These are phyloP conservation scores for Cercospora berteroae DNA, from an alignment of 2,329 filamentous ascomycete species.

Conservation along the genomic window DNA sequence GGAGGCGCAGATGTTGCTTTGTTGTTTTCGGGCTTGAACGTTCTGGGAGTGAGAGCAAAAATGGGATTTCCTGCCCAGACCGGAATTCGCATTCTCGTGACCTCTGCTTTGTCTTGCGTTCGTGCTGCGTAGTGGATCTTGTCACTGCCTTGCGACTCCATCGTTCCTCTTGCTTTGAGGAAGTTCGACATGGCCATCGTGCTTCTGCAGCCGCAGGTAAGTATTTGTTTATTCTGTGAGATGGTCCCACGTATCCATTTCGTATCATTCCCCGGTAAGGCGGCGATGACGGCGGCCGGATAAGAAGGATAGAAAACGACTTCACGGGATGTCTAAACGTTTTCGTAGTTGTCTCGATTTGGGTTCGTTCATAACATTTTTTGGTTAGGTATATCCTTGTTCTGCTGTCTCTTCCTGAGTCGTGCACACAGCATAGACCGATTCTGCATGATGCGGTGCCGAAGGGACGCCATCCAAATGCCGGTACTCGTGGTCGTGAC, in stretches of 20 bases:
- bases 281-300: neutral
- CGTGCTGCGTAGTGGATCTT: neutral
- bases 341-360: neutral
- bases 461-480: neutral
- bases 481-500: neutral
- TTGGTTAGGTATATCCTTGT: neutral
- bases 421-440: neutral
- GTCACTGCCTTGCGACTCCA: neutral
- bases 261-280: neutral
- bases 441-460: neutral
- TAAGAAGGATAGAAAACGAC: neutral
- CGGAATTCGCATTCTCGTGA: neutral
- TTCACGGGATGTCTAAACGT: neutral
- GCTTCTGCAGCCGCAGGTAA: neutral
- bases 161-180: neutral
- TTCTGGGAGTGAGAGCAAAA: neutral
- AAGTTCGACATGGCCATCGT: neutral
- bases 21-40: neutral
- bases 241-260: neutral
- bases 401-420: neutral
- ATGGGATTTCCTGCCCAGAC: neutral
- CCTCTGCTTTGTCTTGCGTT: neutral
- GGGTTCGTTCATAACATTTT: neutral
- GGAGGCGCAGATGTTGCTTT: neutral
- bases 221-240: neutral